A percentile compares a stretch with the other conserved stretches of the same genome.
Evolutionary conservation across 805 yeast genomes (phyloP).

Genomic region (Schizosaccharomyces cryophilus): DNA sequence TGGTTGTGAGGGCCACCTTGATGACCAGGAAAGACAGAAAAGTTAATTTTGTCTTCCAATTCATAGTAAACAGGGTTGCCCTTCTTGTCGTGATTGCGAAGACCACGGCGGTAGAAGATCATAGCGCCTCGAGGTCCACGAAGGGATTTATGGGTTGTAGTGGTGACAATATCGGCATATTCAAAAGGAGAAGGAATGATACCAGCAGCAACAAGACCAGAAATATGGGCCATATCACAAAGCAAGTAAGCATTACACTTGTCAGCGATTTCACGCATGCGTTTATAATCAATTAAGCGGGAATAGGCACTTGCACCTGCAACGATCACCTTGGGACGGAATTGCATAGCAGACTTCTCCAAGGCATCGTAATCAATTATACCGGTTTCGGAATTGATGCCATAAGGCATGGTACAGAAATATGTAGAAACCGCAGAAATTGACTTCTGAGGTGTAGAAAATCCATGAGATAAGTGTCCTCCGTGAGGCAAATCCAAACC

Average conservation of each 20-base stretch:
- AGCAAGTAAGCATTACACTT: conserved; percentile 89
- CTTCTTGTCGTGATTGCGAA: conserved; percentile 64
- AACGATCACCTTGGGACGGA: conserved; percentile 87
- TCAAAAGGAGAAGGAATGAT: conserved; percentile 92
- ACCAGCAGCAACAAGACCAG: conserved; percentile 87
- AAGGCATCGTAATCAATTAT: conserved; percentile 86
- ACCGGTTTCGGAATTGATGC: conserved; percentile 79
- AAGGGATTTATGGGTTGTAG: conserved; percentile 93
- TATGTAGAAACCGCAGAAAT: conserved; percentile 89
- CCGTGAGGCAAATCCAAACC: conserved; percentile 97
- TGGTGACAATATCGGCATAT: conserved; percentile 90
- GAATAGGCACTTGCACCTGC: conserved; percentile 98
- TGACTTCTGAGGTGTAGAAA: conserved; percentile 80
- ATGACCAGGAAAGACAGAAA: conserved; percentile 98
- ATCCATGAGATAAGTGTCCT: conserved; percentile 95
- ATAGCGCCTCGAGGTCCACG: conserved; percentile 99
- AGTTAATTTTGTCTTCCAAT: conserved; percentile 83
- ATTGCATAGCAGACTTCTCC: conserved; percentile 70
- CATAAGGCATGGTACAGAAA: conserved; percentile 96
- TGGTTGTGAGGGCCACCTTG: conserved; percentile 99
- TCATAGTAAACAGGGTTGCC: conserved; percentile 83
- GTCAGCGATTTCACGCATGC: conserved; percentile 91
- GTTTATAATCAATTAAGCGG: conserved; percentile 83
- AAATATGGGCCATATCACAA: conserved; percentile 95
- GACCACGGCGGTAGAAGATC: conserved; percentile 95